A percentile compares a stretch with the other conserved stretches of the same genome.
phyloP scores from a whole-genome alignment of 2,329 filamentous ascomycete species.

The Penicillium sp. region DNA sequence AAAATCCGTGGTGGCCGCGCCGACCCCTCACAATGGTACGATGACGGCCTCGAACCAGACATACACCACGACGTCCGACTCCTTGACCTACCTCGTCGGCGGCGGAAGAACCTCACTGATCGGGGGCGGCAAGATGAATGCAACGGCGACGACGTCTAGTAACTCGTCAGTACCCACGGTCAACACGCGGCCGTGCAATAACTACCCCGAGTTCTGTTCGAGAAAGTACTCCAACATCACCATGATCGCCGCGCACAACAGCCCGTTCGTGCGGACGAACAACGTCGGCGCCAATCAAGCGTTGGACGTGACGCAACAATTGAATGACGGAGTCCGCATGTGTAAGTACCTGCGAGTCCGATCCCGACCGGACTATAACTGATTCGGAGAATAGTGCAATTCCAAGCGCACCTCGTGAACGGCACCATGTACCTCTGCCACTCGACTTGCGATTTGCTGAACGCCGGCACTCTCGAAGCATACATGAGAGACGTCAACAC shows the following conservation, averaged over 20 bases:
- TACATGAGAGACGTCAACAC: slow-evolving; percentile 65
- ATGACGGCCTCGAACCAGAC: slow-evolving; percentile 26
- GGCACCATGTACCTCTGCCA: slow-evolving; percentile 74
- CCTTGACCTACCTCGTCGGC: slow-evolving; percentile 41
- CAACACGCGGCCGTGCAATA: slow-evolving; percentile 78
- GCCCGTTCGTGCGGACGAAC: slow-evolving; percentile 66
- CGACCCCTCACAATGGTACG: slow-evolving; percentile 23
- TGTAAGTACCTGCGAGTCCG: slow-evolving; percentile 35
- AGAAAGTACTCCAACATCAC: slow-evolving; percentile 80
- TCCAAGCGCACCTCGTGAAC: slow-evolving; percentile 56
- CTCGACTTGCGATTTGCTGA: slow-evolving; percentile 73
- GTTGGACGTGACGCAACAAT: slow-evolving; percentile 63
- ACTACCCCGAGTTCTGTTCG: slow-evolving; percentile 69
- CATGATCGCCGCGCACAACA: slow-evolving; percentile 74
- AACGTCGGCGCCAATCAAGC: slow-evolving; percentile 75
- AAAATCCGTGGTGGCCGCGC: slow-evolving; percentile 20
- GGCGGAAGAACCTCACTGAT: slow-evolving; percentile 43
- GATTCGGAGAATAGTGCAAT: slow-evolving; percentile 49
- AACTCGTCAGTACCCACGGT: slow-evolving; percentile 46
- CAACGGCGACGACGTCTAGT: slow-evolving; percentile 48
- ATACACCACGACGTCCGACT: slow-evolving; percentile 36
- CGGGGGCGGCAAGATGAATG: slow-evolving; percentile 42
- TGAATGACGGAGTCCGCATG: slow-evolving; percentile 68
- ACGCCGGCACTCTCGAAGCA: slow-evolving; percentile 71
- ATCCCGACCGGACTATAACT: not conserved